Base-by-base conservation (phyloP, 164 flowering plant species). In the Buxus sempervirens region DNA sequence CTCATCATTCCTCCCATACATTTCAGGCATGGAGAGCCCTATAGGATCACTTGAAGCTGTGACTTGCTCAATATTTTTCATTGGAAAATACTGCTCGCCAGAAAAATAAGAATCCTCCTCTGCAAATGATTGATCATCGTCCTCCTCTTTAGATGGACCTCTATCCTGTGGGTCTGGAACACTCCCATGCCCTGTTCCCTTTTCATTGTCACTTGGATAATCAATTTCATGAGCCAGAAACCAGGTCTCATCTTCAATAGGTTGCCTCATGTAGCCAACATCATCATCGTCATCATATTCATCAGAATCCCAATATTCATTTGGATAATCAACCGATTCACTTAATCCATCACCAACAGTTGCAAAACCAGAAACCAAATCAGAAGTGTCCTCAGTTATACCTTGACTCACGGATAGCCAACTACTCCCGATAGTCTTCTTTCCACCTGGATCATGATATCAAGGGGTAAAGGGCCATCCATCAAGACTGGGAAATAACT, bases 241-340 rank as follows among this genome's bases (percentile, higher is more conserved):
- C 96, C 96, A 90, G 42, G 90, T 63, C 75, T 90, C 93, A 68
- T 90, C 90, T 81, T 90, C 96, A 77, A 90, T 90, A 38, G 90
- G 90, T 72, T 90, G 92, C 72, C 96, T 81, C 81, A 77, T 86
- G 74, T 88, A 88, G 57, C 96, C 96, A 66, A 85, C 90, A 78
- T 90, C 93, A 51, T 90, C 93, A 68, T 90, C 92, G 48, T 88
- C 92, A 56, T 90, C 96, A 72, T 90, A 90, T 68, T 90, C 96
- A 74, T 90, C 96, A 75, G 92, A 90, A 66, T 87, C 96, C 96
- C 96, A 89, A 69, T 86, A 88, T 28, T 89, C 96, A 73, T 88
- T 85, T 49, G 88, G 90, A 65, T 83, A 89, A 80, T 88, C 96
- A 65, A 85, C 60, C 54, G 90, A 81, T 77, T 87, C 92, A 79